Base-by-base conservation (phyloP, 169 alveolate species). In the Cryptosporidium ubiquitum region DNA sequence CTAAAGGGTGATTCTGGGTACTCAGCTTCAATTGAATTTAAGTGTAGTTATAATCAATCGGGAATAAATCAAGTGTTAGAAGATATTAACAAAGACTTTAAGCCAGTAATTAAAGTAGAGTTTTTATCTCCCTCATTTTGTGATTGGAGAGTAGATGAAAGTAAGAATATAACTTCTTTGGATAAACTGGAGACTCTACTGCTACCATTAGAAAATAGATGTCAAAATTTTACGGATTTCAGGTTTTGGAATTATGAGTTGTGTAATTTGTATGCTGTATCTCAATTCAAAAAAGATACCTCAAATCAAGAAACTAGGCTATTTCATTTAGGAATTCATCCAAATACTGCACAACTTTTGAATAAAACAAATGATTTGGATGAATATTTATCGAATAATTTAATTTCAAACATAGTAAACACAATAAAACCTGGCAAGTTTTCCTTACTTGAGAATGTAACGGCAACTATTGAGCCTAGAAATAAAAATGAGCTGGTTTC, bases 151-250 rank as follows among this genome's bases (percentile, higher is more conserved):
- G 16, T 58, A 40, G 66, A 79, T 29, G 79, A 58, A 64, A 18
- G 69, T 26, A 58, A 40, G 37, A 73, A 73, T 40, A 33, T 73
- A 33, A 58, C 58, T 29, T 73, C 85, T 26, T 49, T 73, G 29
- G 6, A 69, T 23, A 69, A 26, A 39, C 26, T 40, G 12, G 61
- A 42, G 40, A 4, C 40, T 16, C 14, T 69, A 42, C 20, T 79
- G 2, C 74, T 79, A 26, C 89, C 89, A 18, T 26, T 79, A 37
- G 79, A 58, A 64, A 64, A 64, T 1, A 58, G 40, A 40, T 79
- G 89, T 44, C 89, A 79, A 26, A 79, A 79, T 40, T 79, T 47
- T 61, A 79, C 89, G 6, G 89, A 79, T 39, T 79, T 79, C 0
- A 35, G 40, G 16, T 64, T 79, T 61, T 79, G 73, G 75, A 79